Percentiles rank a stretch among this genome's conserved stretches.
phyloP scores from a whole-genome alignment of 176 grass and related monocot species.

The Bromus sterilis region DNA sequence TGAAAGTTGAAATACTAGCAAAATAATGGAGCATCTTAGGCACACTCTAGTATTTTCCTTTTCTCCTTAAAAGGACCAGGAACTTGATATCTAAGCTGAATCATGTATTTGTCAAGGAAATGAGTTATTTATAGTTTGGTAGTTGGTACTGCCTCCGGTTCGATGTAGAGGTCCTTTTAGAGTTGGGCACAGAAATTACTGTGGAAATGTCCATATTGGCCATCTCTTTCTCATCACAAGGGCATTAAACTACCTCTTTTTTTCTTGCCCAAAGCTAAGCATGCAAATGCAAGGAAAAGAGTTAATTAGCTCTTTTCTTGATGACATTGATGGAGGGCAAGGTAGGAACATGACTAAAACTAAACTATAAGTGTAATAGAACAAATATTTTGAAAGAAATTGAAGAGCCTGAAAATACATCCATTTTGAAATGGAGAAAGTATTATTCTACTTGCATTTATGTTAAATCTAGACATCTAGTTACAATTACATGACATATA shows the following conservation, averaged over 20 bases:
- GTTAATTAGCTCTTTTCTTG: not conserved
- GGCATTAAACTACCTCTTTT: not conserved
- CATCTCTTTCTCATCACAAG: not conserved
- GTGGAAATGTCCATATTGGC: not conserved
- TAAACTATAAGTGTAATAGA: not conserved
- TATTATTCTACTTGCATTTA: not conserved
- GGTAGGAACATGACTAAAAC: not conserved
- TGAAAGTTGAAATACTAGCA: constrained; percentile 1
- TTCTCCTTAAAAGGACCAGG: not conserved
- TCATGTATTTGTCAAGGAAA: not conserved
- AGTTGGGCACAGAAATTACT: not conserved
- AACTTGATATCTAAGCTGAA: not conserved
- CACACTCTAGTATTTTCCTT: not conserved
- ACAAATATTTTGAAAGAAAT: not conserved
- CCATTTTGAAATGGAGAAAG: not conserved
- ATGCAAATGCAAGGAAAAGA: not conserved
- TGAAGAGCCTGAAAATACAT: not conserved
- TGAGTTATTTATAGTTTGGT: not conserved
- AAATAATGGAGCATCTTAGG: not conserved
- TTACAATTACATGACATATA: not conserved
- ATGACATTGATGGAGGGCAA: not conserved
- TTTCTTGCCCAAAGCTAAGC: not conserved
- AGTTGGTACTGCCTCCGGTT: not conserved
- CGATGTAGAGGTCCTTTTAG: not conserved
- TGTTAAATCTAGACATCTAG: not conserved